Conservation (phyloP, 1,284 basidiomycete genomes). For the Rhodotorula sp. region DNA sequence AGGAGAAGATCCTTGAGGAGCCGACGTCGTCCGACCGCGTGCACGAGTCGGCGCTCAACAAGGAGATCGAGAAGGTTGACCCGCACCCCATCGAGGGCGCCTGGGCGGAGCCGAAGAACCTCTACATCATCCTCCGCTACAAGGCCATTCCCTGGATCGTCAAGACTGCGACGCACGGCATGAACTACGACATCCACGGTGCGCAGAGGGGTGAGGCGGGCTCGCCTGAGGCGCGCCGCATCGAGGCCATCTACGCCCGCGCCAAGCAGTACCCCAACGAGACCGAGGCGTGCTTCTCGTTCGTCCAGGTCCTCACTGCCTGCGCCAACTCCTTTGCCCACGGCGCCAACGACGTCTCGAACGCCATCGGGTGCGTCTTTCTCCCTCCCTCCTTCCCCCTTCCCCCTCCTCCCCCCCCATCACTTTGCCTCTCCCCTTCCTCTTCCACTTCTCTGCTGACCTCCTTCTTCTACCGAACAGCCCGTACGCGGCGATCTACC, state of each 20-base stretch:
- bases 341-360: constrained; percentile 51
- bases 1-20: constrained; percentile 31
- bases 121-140: constrained; percentile 53
- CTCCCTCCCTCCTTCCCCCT: background rate
- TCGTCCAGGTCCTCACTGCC: constrained; percentile 58
- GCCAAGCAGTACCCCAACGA: constrained; percentile 56
- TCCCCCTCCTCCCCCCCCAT: background rate
- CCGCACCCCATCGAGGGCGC: constrained; percentile 45
- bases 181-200: constrained; percentile 47
- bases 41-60: constrained; percentile 15
- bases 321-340: constrained; percentile 58
- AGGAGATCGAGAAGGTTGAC: constrained; percentile 40
- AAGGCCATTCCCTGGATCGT: constrained; percentile 44
- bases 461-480: constrained; percentile 11
- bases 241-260: constrained; percentile 52
- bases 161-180: constrained; percentile 47
- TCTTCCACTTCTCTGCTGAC: no score
- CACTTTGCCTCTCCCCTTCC: background rate
- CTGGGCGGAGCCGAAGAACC: constrained; percentile 53
- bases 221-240: constrained; percentile 50
- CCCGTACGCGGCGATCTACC: constrained; percentile 52
- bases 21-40: background rate
- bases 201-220: constrained; percentile 50
- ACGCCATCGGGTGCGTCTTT: constrained; percentile 50
- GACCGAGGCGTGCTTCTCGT: constrained; percentile 57